Conservation (phyloP, 441 rosid genomes). For the Populus tomentosa region DNA sequence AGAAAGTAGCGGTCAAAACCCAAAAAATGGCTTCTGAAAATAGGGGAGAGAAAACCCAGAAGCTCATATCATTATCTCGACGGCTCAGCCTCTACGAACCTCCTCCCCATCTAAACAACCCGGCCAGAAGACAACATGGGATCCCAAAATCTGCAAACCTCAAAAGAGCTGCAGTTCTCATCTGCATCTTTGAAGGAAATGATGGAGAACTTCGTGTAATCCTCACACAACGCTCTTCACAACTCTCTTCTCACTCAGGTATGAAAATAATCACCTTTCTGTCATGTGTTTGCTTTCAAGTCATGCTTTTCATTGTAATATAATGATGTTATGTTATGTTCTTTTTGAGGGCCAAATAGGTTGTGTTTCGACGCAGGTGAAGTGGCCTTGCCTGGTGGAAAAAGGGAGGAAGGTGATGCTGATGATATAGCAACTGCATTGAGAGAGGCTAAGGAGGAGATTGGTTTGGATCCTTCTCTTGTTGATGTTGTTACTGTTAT, state of each 20-base stretch:
- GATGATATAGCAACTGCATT: constrained; percentile 57
- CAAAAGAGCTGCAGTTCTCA: constrained; percentile 52
- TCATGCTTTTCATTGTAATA: neutral
- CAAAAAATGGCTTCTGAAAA: neutral
- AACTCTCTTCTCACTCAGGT: constrained; percentile 58
- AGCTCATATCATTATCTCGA: constrained; percentile 28
- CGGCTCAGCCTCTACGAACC: constrained; percentile 29
- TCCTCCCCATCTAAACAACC: neutral
- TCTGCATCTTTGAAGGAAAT: constrained; percentile 61
- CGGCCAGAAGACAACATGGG: constrained; percentile 3
- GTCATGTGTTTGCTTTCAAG: neutral
- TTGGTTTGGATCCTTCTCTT: constrained; percentile 62
- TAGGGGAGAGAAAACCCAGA: neutral
- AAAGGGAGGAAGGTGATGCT: constrained; percentile 52
- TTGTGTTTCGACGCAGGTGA: constrained; percentile 39
- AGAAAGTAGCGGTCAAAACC: too few relatives aligned
- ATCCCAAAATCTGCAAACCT: neutral
- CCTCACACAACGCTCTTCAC: constrained; percentile 63
- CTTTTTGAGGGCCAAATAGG: neutral
- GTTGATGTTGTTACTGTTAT: constrained; percentile 55
- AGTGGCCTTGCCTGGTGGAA: constrained; percentile 77
- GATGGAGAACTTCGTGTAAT: constrained; percentile 46
- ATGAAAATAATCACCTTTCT: neutral
- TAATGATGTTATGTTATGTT: neutral
- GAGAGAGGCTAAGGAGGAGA: constrained; percentile 79